phyloP scores from a whole-genome alignment of 306 rosid species.

The Notholithocarpus densiflorus region DNA sequence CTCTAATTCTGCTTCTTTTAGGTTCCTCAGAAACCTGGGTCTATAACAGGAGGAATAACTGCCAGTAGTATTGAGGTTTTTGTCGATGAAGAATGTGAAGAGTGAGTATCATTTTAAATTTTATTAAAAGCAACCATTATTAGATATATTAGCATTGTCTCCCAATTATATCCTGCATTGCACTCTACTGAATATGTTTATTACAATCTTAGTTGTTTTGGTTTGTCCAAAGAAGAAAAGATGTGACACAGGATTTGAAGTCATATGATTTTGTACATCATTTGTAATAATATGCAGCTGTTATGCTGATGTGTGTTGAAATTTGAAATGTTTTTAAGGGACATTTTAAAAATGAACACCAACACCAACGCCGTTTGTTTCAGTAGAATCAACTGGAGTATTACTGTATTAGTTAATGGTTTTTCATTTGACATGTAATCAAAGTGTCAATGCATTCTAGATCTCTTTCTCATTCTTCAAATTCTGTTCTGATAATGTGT shows the following conservation, averaged over 20 bases:
- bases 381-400: too few species aligned
- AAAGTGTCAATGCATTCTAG: background rate
- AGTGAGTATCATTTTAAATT: conserved; percentile 42
- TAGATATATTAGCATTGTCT: background rate
- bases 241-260: too few species aligned
- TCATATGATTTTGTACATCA: too few species aligned
- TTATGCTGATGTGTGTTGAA: too few species aligned
- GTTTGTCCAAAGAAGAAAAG: too few species aligned
- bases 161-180: background rate
- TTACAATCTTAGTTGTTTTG: background rate
- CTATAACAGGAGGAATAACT: conserved; percentile 45
- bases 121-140: background rate
- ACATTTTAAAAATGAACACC: too few species aligned
- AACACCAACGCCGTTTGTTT: too few species aligned
- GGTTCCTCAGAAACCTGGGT: conserved; percentile 69
- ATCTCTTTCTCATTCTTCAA: background rate
- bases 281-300: too few species aligned
- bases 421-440: too few species aligned
- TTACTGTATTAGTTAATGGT: too few species aligned
- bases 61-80: conserved; percentile 64
- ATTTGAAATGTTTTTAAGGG: too few species aligned
- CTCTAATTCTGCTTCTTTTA: conserved; percentile 29
- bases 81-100: conserved; percentile 75
- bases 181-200: background rate
- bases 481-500: background rate